Evolutionary conservation across 495 filamentous ascomycete genomes (phyloP).

Genomic region (Lepidopterella palustris): DNA sequence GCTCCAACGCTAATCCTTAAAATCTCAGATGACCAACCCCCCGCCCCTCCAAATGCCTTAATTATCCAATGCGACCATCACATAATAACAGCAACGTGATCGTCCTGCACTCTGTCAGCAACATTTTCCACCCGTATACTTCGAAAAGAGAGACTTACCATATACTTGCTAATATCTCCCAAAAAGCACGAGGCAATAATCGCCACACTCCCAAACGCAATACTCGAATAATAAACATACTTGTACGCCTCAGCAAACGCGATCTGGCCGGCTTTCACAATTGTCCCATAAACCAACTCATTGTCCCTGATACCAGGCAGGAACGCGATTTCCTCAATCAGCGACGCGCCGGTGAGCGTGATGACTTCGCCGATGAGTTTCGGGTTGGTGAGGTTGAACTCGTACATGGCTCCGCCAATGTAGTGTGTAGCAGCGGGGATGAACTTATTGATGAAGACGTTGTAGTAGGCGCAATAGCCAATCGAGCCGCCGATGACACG

Average conservation of each 20-base stretch:
- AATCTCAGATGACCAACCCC: too few relatives aligned
- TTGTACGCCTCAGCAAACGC: conserved; percentile 28
- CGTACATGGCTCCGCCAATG: conserved; percentile 18
- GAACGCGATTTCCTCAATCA: conserved; percentile 12
- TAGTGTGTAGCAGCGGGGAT: conserved; percentile 13
- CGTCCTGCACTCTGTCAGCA: background rate
- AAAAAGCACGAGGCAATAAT: conserved; percentile 27
- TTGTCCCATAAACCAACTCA: conserved; percentile 8
- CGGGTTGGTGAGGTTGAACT: conserved; percentile 11
- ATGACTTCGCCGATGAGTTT: conserved; percentile 16
- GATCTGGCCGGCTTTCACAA: conserved; percentile 22
- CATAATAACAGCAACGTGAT: background rate
- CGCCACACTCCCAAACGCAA: conserved; percentile 31
- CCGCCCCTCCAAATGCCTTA: too few relatives aligned
- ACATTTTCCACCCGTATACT: background rate
- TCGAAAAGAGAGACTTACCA: background rate
- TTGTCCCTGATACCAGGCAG: conserved; percentile 18
- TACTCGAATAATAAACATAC: conserved; percentile 30
- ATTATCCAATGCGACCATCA: background rate
- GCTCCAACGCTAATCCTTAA: too few relatives aligned
- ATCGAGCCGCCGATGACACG: conserved; percentile 33
- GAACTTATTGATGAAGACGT: conserved; percentile 32
- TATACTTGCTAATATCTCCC: conserved; percentile 19
- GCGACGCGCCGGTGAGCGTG: conserved; percentile 14
- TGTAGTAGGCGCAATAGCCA: conserved; percentile 35